Conservation (phyloP, 177 flowering plant genomes). For the Vitis hybrid region DNA sequence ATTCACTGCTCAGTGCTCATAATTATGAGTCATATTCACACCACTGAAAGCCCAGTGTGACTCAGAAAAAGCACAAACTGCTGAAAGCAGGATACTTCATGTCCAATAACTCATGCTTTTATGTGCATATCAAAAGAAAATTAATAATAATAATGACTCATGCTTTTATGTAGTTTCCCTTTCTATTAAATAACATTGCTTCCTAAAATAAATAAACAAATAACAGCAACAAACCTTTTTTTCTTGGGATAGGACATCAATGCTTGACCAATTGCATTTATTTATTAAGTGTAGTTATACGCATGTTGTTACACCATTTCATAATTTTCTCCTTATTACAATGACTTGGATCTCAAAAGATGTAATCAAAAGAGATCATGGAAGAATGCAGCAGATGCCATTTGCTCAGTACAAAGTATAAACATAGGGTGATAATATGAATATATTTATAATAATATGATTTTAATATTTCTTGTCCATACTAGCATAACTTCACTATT, state of each 20-base stretch:
- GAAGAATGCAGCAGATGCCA: background rate
- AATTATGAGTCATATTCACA: too few relatives aligned
- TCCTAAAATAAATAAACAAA: too few relatives aligned
- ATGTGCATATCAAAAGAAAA: too few relatives aligned
- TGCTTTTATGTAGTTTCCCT: too few relatives aligned
- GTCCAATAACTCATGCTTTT: too few relatives aligned
- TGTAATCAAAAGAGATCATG: background rate
- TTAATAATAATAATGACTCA: too few relatives aligned
- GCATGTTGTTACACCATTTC: background rate
- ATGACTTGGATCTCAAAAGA: background rate
- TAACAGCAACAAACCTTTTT: too few relatives aligned
- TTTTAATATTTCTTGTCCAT: background rate
- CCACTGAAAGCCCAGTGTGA: too few relatives aligned
- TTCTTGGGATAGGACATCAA: background rate
- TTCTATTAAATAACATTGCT: too few relatives aligned
- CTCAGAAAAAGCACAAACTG: too few relatives aligned
- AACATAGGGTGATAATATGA: background rate
- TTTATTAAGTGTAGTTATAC: background rate
- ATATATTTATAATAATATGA: background rate
- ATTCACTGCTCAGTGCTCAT: too few relatives aligned
- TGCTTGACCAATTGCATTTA: background rate
- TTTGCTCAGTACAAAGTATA: background rate
- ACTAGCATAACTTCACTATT: background rate
- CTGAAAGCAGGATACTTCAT: too few relatives aligned
- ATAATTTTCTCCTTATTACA: background rate